Base-by-base conservation (phyloP, 2,329 filamentous ascomycete species). In the Amesomyces nigricolor region DNA sequence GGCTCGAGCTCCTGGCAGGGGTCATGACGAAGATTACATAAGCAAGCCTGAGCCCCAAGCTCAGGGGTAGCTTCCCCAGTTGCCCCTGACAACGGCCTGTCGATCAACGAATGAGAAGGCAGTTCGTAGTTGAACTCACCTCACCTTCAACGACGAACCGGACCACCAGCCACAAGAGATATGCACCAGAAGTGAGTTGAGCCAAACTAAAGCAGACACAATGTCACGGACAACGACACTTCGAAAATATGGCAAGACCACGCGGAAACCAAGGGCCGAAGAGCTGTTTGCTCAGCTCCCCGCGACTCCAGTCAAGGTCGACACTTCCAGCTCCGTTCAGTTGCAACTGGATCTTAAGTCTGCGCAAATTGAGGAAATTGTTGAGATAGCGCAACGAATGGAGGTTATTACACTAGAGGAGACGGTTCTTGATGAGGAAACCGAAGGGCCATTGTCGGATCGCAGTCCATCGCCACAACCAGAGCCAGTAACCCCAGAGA, bases 211-310 rank as follows among this genome's bases (percentile, higher is more conserved):
- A 29, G 26, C 11, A 3, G 13, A 9, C 30, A 58, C 40, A 17
- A 82, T 81, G 79, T 68, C 75, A 37, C 72, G 74, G 54, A 70
- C 71, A 48, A 67, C 70, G 3, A 65, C 72, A 16, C 62, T 71
- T 9, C 75, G 77, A 2, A 78, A 73, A 55, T 82, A 82, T 68
- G 80, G 79, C 56, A 80, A 77, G 57, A 70, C 71, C 44, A 70
- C 71, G 30, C 78, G 72, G 56, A 74, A 75, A 44, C 70, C 75
- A 26, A 78, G 72, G 57, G 70, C 73, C 16, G 73, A 78, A 42
- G 71, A 76, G 19, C 67, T 79, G 44, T 80, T 81, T 59, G 74
- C 74, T 17, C 76, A 80, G 61, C 66, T 82, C 8, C 77, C 78
- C 0, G 73, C 74, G 55, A 80, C 75, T 44, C 79, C 79, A 3